Percentiles rank a stretch among this genome's conserved stretches.
These are phyloP conservation scores for Claviceps digitariae DNA, from an alignment of 2,329 filamentous ascomycete genomes.

Conservation along the genomic window DNA sequence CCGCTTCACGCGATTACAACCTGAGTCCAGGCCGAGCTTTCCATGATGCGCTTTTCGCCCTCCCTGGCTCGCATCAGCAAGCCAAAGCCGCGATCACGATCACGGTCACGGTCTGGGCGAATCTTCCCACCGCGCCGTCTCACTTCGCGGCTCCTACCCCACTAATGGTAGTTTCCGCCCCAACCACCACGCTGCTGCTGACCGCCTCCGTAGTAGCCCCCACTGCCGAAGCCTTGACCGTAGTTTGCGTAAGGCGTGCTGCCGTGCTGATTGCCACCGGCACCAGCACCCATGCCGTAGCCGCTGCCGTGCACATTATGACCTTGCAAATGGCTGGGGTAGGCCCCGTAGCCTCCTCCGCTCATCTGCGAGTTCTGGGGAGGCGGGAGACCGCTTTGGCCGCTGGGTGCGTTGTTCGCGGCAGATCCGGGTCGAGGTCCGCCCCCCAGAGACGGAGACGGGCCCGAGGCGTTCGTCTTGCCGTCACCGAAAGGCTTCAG, in stretches of 20 bases:
- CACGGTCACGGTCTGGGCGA: constrained; percentile 5
- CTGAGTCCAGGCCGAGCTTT: constrained; percentile 7
- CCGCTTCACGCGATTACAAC: constrained; percentile 4
- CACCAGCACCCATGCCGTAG: constrained; percentile 40
- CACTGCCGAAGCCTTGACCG: constrained; percentile 32
- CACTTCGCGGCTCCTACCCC: constrained; percentile 19
- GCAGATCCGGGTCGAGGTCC: constrained; percentile 44
- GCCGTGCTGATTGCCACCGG: constrained; percentile 36
- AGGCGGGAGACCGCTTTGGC: constrained; percentile 40
- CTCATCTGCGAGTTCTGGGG: constrained; percentile 43
- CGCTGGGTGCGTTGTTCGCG: constrained; percentile 36
- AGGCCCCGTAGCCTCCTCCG: constrained; percentile 34
- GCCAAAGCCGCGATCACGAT: neutral
- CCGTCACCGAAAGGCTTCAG: constrained; percentile 45
- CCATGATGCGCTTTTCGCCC: constrained; percentile 7
- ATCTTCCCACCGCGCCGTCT: constrained; percentile 9
- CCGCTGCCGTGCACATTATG: constrained; percentile 40
- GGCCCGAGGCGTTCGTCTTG: constrained; percentile 36
- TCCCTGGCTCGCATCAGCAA: constrained; percentile 1
- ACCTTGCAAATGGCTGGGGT: constrained; percentile 40
- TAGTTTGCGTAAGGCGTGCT: constrained; percentile 42
- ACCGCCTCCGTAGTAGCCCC: constrained; percentile 31
- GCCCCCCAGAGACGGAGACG: constrained; percentile 41
- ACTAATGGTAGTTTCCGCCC: constrained; percentile 46
- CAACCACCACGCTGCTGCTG: constrained; percentile 40